Evolutionary conservation across 2,329 filamentous ascomycete genomes (phyloP), one percentile per base, ranked within the genome.

Genomic region (Xylaria sp.): DNA sequence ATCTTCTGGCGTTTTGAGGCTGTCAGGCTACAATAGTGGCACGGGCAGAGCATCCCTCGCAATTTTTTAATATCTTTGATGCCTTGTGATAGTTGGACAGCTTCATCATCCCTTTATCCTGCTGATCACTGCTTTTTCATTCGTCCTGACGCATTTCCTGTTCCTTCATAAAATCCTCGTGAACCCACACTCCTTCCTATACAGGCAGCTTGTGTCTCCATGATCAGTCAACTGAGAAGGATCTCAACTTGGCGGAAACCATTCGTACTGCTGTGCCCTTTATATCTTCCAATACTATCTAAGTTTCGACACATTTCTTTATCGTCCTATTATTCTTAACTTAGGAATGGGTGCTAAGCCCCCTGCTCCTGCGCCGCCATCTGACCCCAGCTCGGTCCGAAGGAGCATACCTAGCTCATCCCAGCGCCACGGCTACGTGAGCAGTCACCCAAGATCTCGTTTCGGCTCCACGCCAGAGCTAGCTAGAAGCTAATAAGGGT

Each of bases 41-140:
- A 46, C 41, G 17, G 2, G 10, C 5, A 43, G 19, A 19, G 27
- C 13, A 29, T 23, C 10, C 27, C 29, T 13, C 29, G 23, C 8
- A 23, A 48, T 5, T 13, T 40, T 37, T 25, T 19, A 11, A 48
- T 29, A 52, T 43, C 13, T 21, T 7, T 37, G 25, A 41, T n/a
- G n/a, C 19, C 21, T 54, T 11, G 49, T 33, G 25, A 27, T 11
- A 38, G 21, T 21, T 21, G 27, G 4, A 51, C 25, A 15, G n/a
- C 37, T 35, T 35, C 19, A 19, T 23, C 25, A 6, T 17, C 13
- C 15, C 19, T 19, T 15, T 19, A 4, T n/a, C 13, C 13, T 43
- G 52, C n/a, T 44, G 52, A 60, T 52, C 41, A 52, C 46, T 56
- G 1, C 52, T 44, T 43, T 51, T 60, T 55, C 23, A n/a, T 44